These are phyloP conservation scores for Diaporthe citriasiana DNA, from an alignment of 2,329 filamentous ascomycete genomes.

Conservation along the genomic window DNA sequence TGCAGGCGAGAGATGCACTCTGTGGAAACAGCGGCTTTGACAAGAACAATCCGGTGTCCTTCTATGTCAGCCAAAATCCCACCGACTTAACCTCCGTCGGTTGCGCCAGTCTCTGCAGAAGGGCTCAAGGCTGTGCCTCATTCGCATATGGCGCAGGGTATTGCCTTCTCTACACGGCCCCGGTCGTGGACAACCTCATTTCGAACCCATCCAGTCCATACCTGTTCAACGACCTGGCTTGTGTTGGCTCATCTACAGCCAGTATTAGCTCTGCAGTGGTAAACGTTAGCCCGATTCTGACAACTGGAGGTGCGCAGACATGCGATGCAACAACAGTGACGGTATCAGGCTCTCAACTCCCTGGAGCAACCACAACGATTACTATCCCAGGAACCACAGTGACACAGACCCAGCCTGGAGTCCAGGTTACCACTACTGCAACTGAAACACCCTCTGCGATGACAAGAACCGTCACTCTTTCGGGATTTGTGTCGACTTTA, in stretches of 20 bases:
- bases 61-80: background rate
- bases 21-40: background rate
- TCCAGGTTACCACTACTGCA: background rate
- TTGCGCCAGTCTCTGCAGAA: background rate
- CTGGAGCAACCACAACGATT: background rate
- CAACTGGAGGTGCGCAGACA: background rate
- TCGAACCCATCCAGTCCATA: background rate
- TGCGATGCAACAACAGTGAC: background rate
- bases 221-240: background rate
- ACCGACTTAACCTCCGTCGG: background rate
- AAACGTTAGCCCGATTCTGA: background rate
- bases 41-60: background rate
- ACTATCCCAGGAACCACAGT: background rate
- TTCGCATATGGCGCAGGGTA: background rate
- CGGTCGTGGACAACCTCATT: background rate
- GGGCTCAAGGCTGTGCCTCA: background rate
- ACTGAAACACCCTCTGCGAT: background rate
- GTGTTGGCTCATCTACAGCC: background rate
- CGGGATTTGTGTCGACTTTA: background rate
- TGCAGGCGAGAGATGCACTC: constrained; percentile 1
- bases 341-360: background rate
- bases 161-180: background rate
- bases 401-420: background rate
- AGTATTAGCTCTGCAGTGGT: background rate
- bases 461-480: background rate